These are phyloP conservation scores for Rhodamnia rubescens DNA, from an alignment of 345 rosid species.

Conservation along the genomic window DNA sequence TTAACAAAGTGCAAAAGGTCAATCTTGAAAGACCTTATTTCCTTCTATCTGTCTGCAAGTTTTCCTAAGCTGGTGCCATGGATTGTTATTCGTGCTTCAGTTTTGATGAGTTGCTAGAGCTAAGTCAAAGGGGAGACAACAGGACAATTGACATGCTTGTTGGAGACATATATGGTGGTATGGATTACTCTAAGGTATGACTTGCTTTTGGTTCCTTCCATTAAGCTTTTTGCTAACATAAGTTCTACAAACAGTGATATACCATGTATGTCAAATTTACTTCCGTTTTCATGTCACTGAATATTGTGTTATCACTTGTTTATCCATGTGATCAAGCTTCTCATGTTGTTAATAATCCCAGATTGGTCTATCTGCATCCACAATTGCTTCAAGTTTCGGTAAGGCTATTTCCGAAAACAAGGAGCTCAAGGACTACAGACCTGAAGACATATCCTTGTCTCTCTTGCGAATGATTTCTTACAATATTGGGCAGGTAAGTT, in stretches of 20 bases:
- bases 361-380: conserved; percentile 98
- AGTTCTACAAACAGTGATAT: background rate
- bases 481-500: conserved; percentile 88
- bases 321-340: background rate
- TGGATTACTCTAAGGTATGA: conserved; percentile 85
- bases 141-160: conserved; percentile 93
- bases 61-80: background rate
- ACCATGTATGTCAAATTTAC: background rate
- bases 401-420: conserved; percentile 87
- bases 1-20: conserved; percentile 93
- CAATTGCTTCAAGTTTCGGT: conserved; percentile 98
- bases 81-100: conserved; percentile 14
- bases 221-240: background rate
- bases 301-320: background rate
- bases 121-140: conserved; percentile 95
- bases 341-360: conserved; percentile 7
- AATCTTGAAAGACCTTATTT: conserved; percentile 3
- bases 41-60: background rate
- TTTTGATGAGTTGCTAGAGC: conserved; percentile 91
- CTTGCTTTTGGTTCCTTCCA: background rate
- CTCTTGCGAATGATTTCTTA: conserved; percentile 98
- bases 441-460: conserved; percentile 93
- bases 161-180: conserved; percentile 97
- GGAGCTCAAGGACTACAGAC: conserved; percentile 87
- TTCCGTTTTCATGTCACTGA: background rate